phyloP scores from a whole-genome alignment of 768 basidiomycete genomes.

The Terana coerulea region DNA sequence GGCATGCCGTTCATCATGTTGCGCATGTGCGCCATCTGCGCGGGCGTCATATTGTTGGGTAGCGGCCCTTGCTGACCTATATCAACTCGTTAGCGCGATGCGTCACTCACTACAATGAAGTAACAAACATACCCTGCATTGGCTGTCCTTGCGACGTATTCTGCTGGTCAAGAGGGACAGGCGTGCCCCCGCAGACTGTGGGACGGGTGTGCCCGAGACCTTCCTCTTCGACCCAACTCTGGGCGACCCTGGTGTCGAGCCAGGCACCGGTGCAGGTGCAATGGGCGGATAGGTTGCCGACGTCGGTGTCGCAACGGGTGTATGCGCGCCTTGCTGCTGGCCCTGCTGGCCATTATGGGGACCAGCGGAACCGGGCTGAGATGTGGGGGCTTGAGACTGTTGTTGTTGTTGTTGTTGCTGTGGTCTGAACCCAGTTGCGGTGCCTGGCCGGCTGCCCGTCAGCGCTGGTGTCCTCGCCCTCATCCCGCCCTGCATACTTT shows the following conservation, averaged over 20 bases:
- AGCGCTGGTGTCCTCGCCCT: conserved; percentile 1
- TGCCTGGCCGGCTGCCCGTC: conserved; percentile 25
- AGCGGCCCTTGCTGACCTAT: background rate
- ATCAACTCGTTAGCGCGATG: no score
- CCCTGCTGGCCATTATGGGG: conserved; percentile 5
- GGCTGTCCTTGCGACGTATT: conserved; percentile 1
- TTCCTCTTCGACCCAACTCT: conserved; percentile 19
- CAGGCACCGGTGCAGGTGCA: conserved; percentile 16
- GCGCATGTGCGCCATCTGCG: conserved; percentile 7
- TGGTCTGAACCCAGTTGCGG: conserved; percentile 22
- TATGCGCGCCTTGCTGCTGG: conserved; percentile 5
- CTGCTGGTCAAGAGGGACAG: background rate
- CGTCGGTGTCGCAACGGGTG: conserved; percentile 13
- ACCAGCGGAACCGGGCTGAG: conserved; percentile 14
- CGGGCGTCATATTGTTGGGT: conserved; percentile 1
- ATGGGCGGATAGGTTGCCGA: conserved; percentile 17
- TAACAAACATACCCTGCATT: background rate
- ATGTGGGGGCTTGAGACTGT: conserved; percentile 19
- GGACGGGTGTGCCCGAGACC: conserved; percentile 15
- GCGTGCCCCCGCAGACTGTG: background rate
- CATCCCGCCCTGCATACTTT: conserved; percentile 19
- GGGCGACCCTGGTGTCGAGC: conserved; percentile 14
- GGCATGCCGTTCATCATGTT: conserved; percentile 2
- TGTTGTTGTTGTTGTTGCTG: conserved; percentile 28
- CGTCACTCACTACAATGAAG: no score